Base-by-base conservation (phyloP, 306 rosid genomes). In the Fragaria ananassa region DNA sequence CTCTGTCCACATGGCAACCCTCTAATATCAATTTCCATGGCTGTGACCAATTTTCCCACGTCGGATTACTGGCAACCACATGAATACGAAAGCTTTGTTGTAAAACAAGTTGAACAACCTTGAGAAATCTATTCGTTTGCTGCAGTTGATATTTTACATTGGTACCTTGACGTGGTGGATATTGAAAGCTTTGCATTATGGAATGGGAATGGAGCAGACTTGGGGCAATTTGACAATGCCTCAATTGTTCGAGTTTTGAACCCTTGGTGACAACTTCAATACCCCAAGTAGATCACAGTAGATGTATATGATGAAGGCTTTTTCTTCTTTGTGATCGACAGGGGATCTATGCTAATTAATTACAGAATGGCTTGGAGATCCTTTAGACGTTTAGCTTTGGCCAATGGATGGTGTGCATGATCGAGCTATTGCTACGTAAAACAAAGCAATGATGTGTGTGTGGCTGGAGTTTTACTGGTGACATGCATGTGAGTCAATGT, bases 1-100 rank as follows among this genome's bases (percentile, higher is more conserved):
- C 68, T 34, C 15, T n/a, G 47, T 25, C 85, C 71, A 85, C 50
- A 1, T 85, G 91, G 82, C 81, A 27, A 39, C 47, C 54, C 47
- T 70, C 51, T 70, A 23, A 23, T 61, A 69, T 78, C 68, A 71
- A 6, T 66, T 47, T 46, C 34, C 18, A 10, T 45, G 64, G 49
- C 54, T 19, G 13, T 12, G n/a, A 34, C 70, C 61, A 72, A n/a
- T 57, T 34, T 41, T 35, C 12, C 78, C 77, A 53, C 82, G 51
- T 53, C 14, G 46, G 29, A 27, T 57, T 56, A 1, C 54, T 21
- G 41, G 31, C 17, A 4, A 42, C 77, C 68, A 73, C 68, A 13
- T 21, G 53, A 54, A 21, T 7, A 23, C 2, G 51, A 63, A 41
- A 57, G 77, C 18, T 27, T 42, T 1, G 5, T 19, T 23, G 37